Evolutionary conservation across 148 eudicot species (phyloP), one percentile per base, ranked within the genome.

Genomic region (Chenopodium quinoa): DNA sequence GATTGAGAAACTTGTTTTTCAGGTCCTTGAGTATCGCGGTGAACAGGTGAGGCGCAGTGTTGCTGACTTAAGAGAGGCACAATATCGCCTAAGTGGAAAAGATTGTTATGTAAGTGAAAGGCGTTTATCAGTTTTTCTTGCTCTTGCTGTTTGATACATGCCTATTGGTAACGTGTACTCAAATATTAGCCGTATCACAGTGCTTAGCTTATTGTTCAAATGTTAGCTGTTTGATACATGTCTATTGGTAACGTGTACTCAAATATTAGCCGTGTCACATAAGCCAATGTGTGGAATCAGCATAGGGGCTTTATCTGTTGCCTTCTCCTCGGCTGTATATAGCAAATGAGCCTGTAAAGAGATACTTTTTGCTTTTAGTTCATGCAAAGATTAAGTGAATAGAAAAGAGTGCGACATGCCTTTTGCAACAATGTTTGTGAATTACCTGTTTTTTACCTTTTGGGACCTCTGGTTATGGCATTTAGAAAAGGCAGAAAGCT

Each of bases 21-120:
- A 95, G 99, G 97, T 95, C 75, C 78, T 93, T 67, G 99, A 96
- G 83, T 96, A 96, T 86, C 95, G 93, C 76, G 99, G 99, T 77
- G 98, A 96, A 90, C 91, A 92, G 81, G 98, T 96, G 80, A 88
- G 98, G 88, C 92, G 92, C 66, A 90, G 91, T 75, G 84, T 93
- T 88, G 99, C 98, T 75, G 99, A 96, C 88, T 83, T 92, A 76
- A 89, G 99, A 87, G 99, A 93, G 85, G 89, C 89, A 77, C 89
- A 82, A 69, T 96, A 93, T 84, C 87, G 87, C 20, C 82, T 56
- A 32, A 93, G 94, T 74, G 97, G 98, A 84, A 96, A 96, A 89
- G 99, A 96, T 89, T 96, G 99, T 84, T 96, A 96, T 86, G 99
- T 96, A 88, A 89, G 99, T 90, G 63, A 31, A 86, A 37, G 25